Conservation (phyloP, 1,284 basidiomycete species). For the Macrocystidia cucumis region DNA sequence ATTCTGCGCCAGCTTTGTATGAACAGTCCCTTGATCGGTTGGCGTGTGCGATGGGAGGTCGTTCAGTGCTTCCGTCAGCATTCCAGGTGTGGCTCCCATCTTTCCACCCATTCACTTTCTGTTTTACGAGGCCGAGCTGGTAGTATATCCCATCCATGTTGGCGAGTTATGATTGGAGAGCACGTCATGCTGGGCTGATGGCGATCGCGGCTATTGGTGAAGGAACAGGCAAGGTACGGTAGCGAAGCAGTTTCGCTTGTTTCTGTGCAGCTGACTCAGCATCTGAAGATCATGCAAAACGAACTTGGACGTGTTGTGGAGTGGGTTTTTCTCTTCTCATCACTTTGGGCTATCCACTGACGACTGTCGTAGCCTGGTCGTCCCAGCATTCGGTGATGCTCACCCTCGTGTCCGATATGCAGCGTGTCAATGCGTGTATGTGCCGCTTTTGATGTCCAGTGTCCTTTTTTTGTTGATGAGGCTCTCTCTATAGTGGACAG, state of each 20-base stretch:
- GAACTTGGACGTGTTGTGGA: constrained; percentile 73
- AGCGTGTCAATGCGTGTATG: constrained; percentile 83
- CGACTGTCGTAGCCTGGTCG: constrained; percentile 46
- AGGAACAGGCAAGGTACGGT: constrained; percentile 57
- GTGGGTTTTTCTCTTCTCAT: constrained; percentile 26
- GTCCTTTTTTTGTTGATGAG: constrained; percentile 1
- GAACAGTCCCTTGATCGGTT: constrained; percentile 75
- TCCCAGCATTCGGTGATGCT: constrained; percentile 66
- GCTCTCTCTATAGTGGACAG: constrained; percentile 48
- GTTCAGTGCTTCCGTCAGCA: constrained; percentile 62
- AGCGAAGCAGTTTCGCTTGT: constrained; percentile 1
- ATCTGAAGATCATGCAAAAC: constrained; percentile 60
- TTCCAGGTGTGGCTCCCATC: too few relatives aligned
- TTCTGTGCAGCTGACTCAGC: background rate
- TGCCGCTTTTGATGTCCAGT: constrained; percentile 11
- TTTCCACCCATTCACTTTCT: constrained; percentile 8
- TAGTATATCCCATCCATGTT: constrained; percentile 73
- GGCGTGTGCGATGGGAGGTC: constrained; percentile 68
- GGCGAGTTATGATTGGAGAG: constrained; percentile 71
- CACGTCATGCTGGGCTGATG: constrained; percentile 75
- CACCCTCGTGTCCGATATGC: constrained; percentile 80
- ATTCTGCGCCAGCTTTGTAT: constrained; percentile 64
- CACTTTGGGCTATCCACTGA: background rate
- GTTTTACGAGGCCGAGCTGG: background rate
- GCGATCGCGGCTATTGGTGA: constrained; percentile 75